Evolutionary conservation across 148 eudicot genomes (phyloP).

Genomic region (Vaccinium darrowii): DNA sequence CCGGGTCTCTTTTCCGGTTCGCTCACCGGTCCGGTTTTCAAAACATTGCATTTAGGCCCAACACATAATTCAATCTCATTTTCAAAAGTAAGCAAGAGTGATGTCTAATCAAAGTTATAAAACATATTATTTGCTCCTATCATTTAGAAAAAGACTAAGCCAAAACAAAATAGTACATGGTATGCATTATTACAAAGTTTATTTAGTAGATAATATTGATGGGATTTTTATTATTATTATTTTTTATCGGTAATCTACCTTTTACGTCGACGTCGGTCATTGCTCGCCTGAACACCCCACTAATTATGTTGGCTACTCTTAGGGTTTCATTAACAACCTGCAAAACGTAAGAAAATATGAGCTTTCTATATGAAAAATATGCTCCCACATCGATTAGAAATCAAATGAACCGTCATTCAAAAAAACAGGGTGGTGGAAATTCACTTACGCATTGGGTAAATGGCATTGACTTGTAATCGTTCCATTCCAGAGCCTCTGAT

Average conservation of each 20-base stretch:
- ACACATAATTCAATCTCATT: background rate
- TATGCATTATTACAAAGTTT: no score
- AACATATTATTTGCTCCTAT: background rate
- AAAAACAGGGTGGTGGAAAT: background rate
- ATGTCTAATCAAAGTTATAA: background rate
- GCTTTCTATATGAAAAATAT: background rate
- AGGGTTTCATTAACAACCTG: conserved; percentile 95
- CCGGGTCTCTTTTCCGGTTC: no score
- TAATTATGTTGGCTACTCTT: conserved; percentile 83
- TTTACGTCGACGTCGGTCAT: conserved; percentile 62
- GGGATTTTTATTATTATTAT: no score
- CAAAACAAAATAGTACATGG: no score
- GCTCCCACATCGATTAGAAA: background rate
- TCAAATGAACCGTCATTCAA: background rate
- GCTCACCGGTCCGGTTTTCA: no score
- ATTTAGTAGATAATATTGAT: background rate
- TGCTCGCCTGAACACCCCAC: conserved; percentile 90
- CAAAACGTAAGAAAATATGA: background rate
- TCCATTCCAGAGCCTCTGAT: conserved; percentile 65
- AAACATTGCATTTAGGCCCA: background rate
- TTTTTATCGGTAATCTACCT: conserved; percentile 34
- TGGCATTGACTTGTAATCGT: conserved; percentile 89
- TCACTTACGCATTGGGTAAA: conserved; percentile 96
- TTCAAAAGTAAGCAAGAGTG: conserved; percentile 1
- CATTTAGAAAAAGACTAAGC: no score